Base-by-base conservation (phyloP, 169 alveolate genomes). In the Plasmodium relictum region DNA sequence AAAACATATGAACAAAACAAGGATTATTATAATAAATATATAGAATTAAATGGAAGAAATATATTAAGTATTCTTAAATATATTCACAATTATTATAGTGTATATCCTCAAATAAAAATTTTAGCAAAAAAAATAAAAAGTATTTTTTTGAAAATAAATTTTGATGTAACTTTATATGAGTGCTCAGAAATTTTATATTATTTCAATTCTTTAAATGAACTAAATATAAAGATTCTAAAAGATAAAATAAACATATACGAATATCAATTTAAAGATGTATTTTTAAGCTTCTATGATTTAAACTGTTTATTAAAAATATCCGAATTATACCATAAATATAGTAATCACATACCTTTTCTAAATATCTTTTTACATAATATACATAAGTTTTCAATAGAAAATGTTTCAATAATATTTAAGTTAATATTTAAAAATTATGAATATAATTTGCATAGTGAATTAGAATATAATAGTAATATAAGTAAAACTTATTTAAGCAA, bases 21-120 rank as follows among this genome's bases (percentile, higher is more conserved):
- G 44, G 9, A 24, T 18, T 22, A 69, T 48, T 18, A 42, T 37
- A 74, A 63, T 22, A 48, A 50, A 58, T 63, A 44, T 63, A 45
- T 41, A 7, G 89, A 76, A 63, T 41, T 76, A 4, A 76, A 42
- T 58, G 89, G 89, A 9, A 76, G 50, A 56, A 76, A 76, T 50
- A 22, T 76, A 9, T 24, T 76, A 24, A 76, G 89, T 54, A 14
- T 76, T 18, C 74, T 76, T 37, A 76, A 76, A 42, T 76, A 76
- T 58, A 41, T 44, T 48, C 22, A n/a, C 16, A 66, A 20, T 54
- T 76, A 76, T 42, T 20, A 22, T 39, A n/a, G 26, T 14, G 16
- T 42, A 14, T 54, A 37, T 39, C 62, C 89, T 10, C 44, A 66
- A 2, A 54, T 76, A 39, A 63, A 6, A 66, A 37, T 20, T 12